phyloP scores from a whole-genome alignment of 257 asterid genomes.

The Fraxinus anomala region DNA sequence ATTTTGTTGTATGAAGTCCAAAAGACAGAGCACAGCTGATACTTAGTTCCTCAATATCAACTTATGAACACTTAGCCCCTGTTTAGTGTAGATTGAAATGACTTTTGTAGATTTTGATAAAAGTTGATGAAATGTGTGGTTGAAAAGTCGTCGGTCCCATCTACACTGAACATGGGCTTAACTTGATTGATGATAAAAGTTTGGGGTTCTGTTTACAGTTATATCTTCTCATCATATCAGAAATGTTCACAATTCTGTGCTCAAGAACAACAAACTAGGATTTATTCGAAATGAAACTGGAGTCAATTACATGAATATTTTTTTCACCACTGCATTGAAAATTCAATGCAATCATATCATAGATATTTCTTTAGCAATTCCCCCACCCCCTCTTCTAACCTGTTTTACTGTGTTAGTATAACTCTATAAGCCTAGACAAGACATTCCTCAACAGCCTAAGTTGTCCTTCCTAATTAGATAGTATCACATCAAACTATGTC shows the following conservation, averaged over 20 bases:
- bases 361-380: background rate
- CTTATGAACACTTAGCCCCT: background rate
- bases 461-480: background rate
- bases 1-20: background rate
- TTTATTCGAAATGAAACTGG: background rate
- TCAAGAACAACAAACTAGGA: background rate
- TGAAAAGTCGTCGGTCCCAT: no score
- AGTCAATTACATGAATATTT: background rate
- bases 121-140: no score
- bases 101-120: no score
- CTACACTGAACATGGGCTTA: background rate
- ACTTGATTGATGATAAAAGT: background rate
- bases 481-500: background rate
- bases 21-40: background rate
- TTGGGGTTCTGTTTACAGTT: background rate
- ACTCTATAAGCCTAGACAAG: background rate
- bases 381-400: background rate
- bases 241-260: background rate
- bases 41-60: background rate
- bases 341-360: background rate
- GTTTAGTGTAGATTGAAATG: no score
- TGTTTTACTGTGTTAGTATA: background rate
- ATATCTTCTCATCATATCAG: background rate
- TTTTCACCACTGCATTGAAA: background rate
- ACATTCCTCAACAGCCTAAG: background rate